Percentiles rank a stretch among this genome's conserved stretches.
phyloP scores from a whole-genome alignment of 2,329 filamentous ascomycete genomes.

The Fusarium odoratissimum region DNA sequence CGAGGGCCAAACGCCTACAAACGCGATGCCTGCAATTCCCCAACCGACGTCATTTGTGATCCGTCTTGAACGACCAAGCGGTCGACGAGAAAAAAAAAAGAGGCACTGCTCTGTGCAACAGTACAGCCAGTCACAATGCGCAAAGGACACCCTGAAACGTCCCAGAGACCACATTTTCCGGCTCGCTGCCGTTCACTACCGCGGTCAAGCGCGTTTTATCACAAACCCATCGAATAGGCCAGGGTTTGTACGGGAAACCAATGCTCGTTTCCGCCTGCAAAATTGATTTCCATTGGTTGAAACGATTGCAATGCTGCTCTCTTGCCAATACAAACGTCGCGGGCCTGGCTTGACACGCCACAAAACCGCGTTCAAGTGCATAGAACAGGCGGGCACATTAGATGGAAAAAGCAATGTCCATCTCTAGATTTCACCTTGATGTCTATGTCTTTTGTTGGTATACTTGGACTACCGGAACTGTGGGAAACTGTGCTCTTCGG shows the following conservation, averaged over 20 bases:
- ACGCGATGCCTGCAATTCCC: background rate
- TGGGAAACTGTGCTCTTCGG: background rate
- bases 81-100: background rate
- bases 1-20: background rate
- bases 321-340: background rate
- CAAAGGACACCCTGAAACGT: background rate
- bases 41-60: background rate
- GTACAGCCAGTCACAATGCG: background rate
- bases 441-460: background rate
- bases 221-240: background rate
- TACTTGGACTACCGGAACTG: background rate
- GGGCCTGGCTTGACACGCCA: background rate
- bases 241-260: background rate
- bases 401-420: background rate
- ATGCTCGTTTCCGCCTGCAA: background rate
- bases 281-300: background rate
- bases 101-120: background rate
- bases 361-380: background rate
- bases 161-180: background rate
- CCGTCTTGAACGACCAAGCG: slow-evolving; percentile 3
- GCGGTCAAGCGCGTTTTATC: background rate
- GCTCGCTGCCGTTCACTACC: background rate
- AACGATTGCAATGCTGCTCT: background rate
- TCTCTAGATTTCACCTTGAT: background rate
- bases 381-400: background rate